Conservation (phyloP, 1,139 yeast species). For the Debaryomyces sp. region DNA sequence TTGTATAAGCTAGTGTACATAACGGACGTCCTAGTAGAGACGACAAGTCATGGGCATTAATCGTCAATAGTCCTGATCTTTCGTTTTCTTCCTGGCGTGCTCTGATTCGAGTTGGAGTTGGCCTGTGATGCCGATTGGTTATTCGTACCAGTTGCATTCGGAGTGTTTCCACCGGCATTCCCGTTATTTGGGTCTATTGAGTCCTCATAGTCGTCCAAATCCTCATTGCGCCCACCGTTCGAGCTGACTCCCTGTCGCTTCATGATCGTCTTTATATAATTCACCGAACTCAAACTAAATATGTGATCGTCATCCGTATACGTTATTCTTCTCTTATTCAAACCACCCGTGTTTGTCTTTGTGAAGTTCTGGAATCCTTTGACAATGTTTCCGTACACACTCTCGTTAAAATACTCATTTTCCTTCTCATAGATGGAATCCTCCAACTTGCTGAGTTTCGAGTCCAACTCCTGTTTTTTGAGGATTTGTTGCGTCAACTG, state of each 20-base stretch:
- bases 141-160: constrained; percentile 7
- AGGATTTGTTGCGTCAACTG: constrained; percentile 67
- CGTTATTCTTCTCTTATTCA: constrained; percentile 55
- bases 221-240: constrained; percentile 28
- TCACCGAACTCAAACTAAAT: constrained; percentile 78
- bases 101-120: constrained; percentile 10
- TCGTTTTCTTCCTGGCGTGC: constrained; percentile 41
- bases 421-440: constrained; percentile 84
- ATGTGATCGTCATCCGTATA: constrained; percentile 83
- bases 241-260: constrained; percentile 33
- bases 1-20: constrained; percentile 3
- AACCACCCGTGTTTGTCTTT: constrained; percentile 43
- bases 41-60: constrained; percentile 11
- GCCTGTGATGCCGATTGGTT: constrained; percentile 10
- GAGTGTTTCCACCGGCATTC: constrained; percentile 8
- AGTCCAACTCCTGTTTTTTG: constrained; percentile 66
- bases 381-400: constrained; percentile 75
- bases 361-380: constrained; percentile 87
- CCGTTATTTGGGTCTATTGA: constrained; percentile 36
- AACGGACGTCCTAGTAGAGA: not conserved
- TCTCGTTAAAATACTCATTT: constrained; percentile 72
- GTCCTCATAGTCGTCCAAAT: constrained; percentile 50
- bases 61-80: constrained; percentile 37
- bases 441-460: constrained; percentile 63
- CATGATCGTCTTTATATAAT: constrained; percentile 64